Conservation (phyloP, 768 basidiomycete genomes). For the Favolaschia claudopus region DNA sequence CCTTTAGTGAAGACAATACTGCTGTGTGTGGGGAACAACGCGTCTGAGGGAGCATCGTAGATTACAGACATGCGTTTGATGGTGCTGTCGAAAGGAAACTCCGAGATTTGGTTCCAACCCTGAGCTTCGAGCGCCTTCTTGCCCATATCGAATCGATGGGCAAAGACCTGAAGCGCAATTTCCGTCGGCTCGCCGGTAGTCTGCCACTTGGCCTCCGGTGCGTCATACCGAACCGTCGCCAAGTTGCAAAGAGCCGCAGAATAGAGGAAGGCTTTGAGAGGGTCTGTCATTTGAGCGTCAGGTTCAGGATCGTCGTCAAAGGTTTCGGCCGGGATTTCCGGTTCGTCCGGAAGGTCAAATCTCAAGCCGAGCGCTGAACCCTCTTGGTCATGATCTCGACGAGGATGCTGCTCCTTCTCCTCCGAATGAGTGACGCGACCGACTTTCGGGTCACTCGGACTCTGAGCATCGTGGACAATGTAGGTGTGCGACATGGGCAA, state of each 20-base stretch:
- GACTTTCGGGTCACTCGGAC: too few relatives aligned
- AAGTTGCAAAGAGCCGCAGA: conserved; percentile 48
- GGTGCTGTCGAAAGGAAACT: conserved; percentile 58
- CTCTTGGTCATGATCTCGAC: conserved; percentile 23
- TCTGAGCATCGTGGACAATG: too few relatives aligned
- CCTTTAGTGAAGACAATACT: too few relatives aligned
- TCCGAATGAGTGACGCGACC: too few relatives aligned
- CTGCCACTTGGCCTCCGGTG: conserved; percentile 53
- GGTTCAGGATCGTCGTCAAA: too few relatives aligned
- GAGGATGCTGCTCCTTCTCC: too few relatives aligned
- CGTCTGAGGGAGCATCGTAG: conserved; percentile 38
- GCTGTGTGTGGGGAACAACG: too few relatives aligned
- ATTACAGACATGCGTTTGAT: conserved; percentile 59
- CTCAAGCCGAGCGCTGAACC: conserved; percentile 38
- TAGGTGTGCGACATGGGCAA: too few relatives aligned
- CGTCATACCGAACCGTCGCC: conserved; percentile 45
- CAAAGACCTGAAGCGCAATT: conserved; percentile 63
- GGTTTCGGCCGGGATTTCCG: too few relatives aligned
- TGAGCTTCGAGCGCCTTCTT: conserved; percentile 35
- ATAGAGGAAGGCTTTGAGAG: too few relatives aligned
- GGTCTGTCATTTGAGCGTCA: too few relatives aligned
- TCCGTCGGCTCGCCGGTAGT: conserved; percentile 64
- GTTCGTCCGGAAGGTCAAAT: too few relatives aligned
- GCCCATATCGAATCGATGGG: conserved; percentile 55
- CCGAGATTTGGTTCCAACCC: conserved; percentile 43